These are phyloP conservation scores for Pseudogymnoascus sp. DNA, from an alignment of 2,329 filamentous ascomycete genomes.

Conservation along the genomic window DNA sequence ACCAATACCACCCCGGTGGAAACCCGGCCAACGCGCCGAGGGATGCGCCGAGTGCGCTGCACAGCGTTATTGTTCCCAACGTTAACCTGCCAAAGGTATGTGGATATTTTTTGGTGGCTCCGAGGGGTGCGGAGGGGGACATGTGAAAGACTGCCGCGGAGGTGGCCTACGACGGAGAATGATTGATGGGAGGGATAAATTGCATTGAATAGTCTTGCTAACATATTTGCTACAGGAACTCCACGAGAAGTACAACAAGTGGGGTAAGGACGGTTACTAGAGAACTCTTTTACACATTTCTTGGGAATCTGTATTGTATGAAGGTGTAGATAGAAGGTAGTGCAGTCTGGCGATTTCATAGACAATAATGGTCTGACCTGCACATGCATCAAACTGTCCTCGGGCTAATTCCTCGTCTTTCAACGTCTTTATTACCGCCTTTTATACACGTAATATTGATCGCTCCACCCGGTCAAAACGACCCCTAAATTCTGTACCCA, in stretches of 20 bases:
- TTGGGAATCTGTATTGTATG: constrained; percentile 2
- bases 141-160: not conserved
- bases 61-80: constrained; percentile 88
- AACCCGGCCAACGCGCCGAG: constrained; percentile 67
- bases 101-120: constrained; percentile 4
- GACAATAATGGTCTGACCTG: constrained; percentile 5
- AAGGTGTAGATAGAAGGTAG: constrained; percentile 3
- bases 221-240: constrained; percentile 52
- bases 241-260: constrained; percentile 99
- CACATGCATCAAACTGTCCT: not conserved
- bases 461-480: not conserved
- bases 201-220: not conserved
- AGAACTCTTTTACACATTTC: not conserved
- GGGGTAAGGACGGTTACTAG: constrained; percentile 84
- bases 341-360: constrained; percentile 4
- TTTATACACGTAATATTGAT: constrained; percentile 9
- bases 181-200: not conserved
- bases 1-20: constrained; percentile 61
- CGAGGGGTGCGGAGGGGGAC: not conserved
- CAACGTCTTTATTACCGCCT: not conserved
- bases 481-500: not conserved
- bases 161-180: not conserved
- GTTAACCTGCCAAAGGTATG: constrained; percentile 84
- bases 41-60: constrained; percentile 90
- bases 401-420: not conserved